Conservation (phyloP, 2,329 filamentous ascomycete species). For the Fusarium nygamai region DNA sequence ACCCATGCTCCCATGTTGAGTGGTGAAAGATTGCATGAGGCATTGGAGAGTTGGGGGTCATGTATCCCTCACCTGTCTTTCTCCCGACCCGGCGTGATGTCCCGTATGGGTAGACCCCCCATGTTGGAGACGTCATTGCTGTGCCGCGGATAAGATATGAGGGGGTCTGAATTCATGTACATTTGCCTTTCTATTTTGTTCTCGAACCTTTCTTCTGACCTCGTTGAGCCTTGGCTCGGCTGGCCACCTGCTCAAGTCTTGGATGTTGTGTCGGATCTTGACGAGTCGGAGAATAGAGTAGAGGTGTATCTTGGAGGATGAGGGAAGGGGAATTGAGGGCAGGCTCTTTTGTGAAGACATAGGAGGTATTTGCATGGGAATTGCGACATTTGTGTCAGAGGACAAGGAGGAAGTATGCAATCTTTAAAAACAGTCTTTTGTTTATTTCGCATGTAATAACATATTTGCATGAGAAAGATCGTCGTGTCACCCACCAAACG, state of each 20-base stretch:
- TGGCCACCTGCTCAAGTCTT: background rate
- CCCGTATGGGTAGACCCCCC: background rate
- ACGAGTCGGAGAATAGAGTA: background rate
- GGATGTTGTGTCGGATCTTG: background rate
- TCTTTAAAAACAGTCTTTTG: accelerated
- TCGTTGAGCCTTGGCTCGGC: background rate
- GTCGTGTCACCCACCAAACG: background rate
- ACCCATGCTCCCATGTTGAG: background rate
- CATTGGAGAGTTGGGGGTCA: background rate
- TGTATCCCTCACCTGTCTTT: background rate
- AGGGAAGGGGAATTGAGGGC: background rate
- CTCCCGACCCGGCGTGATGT: background rate
- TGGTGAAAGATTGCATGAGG: too few species aligned
- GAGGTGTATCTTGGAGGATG: background rate
- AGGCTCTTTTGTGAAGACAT: background rate
- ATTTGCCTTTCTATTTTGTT: background rate
- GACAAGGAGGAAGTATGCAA: background rate
- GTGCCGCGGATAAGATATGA: background rate
- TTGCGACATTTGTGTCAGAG: background rate
- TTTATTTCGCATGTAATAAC: background rate
- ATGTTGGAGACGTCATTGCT: background rate
- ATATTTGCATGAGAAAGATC: too few species aligned
- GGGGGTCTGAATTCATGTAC: background rate
- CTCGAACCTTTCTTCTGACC: background rate
- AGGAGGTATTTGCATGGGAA: background rate